Evolutionary conservation across 108 stramenopile genomes (phyloP), one percentile per base, ranked within the genome.

Genomic region (Epipyxis sp.): DNA sequence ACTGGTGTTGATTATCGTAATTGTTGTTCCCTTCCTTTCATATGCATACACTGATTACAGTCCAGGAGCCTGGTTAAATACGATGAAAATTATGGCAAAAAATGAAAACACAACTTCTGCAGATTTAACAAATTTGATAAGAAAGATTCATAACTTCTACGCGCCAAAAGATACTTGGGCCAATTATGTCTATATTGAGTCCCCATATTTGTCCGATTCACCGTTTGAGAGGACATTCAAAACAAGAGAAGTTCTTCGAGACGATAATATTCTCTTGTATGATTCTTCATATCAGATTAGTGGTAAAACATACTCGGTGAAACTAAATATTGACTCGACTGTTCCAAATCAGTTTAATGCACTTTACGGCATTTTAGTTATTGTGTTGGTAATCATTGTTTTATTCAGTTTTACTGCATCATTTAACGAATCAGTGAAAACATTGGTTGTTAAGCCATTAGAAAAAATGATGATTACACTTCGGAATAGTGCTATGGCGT

Each of bases 381-480:
- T 74, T 37, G 25, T 74, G 13, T 13, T 74, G 50, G 71, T 74
- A 10, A 35, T 74, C 13, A 42, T 74, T 10, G 3, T 74, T 37
- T 42, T 74, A 29, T 13, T 74, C 50, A 6, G 6, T 30, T 74
- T 74, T 42, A 42, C 71, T 27, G n/a, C 13, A 27, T 34, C 35
- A 6, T 74, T 74, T 37, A 46, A 6, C 3, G 25, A 13, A 29
- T 25, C 43, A 20, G 76, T 77, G 2, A 10, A 45, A 6, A 65
- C 34, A 20, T 27, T 77, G 10, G 76, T 77, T 1, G 46, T 77
- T n/a, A 34, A 37, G 10, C 76, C 76, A 1, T 59, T 77, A 59
- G 76, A 77, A 59, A 57, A 59, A 6, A 77, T 77, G 76, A 77
- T 77, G 76, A 1, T 2, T 40, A 57, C 46, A 39, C 29, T 77